Evolutionary conservation across 768 basidiomycete species (phyloP), one percentile per base, ranked within the genome.

Genomic region (Tricholomella constricta): DNA sequence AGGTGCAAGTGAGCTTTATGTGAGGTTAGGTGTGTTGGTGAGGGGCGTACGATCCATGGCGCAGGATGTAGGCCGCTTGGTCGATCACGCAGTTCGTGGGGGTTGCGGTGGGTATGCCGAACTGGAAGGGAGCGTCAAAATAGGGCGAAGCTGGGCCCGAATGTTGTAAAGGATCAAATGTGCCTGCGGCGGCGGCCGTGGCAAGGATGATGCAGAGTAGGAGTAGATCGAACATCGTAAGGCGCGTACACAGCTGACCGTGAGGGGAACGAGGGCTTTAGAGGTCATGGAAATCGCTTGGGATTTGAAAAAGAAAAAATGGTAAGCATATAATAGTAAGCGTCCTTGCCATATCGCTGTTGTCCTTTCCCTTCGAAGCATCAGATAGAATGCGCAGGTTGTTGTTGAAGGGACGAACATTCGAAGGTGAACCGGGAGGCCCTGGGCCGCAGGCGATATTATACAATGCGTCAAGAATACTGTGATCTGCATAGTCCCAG

Each of bases 121-220:
- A 63, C 51, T 72, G 74, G 3, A 69, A 63, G 1, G 77, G 74
- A 4, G 76, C 75, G 40, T 72, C 67, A 47, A 77, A 78, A 55
- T 76, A 78, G 1, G 76, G 76, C 1, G 73, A 72, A 0, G 74
- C 71, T 2, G 70, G 63, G 0, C 76, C 77, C n/a, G 73, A 73
- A 58, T 78, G 76, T 2, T 75, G 67, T 9, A 75, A 57, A 2
- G 75, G 73, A 47, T 77, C 56, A 58, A 75, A 77, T 4, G 45
- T 34, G 5, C 7, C 27, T 7, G 38, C 35, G 4, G 27, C 45
- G 9, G 27, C 41, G 8, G n/a, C 45, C 11, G 8, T 17, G 0
- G 23, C 45, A 20, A 58, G 45, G 19, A 19, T 32, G 17, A 32
- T 14, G n/a, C 27, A 58, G 5, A 54, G 7, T 25, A 20, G 20